A percentile compares a stretch with the other conserved stretches of the same genome.
Conservation (phyloP, 148 eudicot genomes). For the Mesembryanthemum crystallinum region DNA sequence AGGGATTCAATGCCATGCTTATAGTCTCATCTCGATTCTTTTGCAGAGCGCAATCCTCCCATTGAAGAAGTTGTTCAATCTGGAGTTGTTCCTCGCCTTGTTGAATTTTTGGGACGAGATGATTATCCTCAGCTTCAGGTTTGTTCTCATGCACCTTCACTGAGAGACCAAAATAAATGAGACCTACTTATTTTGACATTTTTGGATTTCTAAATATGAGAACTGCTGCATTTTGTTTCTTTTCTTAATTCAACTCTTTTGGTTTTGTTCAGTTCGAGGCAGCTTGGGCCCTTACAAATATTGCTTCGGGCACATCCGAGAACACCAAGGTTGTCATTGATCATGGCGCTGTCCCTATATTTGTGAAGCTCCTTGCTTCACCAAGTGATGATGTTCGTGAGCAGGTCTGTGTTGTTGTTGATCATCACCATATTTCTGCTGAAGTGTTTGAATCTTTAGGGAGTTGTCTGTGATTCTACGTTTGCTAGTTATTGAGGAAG, state of each 20-base stretch:
- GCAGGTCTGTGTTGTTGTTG: slow-evolving; percentile 44
- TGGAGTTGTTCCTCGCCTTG: slow-evolving; percentile 87
- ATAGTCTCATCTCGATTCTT: not conserved
- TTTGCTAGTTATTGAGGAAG: too few species aligned
- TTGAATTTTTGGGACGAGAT: slow-evolving; percentile 75
- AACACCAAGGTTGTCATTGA: slow-evolving; percentile 86
- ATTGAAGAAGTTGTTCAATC: slow-evolving; percentile 88
- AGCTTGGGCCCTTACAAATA: slow-evolving; percentile 94
- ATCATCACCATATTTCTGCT: not conserved
- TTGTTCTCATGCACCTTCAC: not conserved
- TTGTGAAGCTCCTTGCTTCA: slow-evolving; percentile 77
- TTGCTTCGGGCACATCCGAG: slow-evolving; percentile 91
- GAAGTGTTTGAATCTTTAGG: too few species aligned
- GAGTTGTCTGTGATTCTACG: too few species aligned
- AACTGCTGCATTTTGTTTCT: not conserved
- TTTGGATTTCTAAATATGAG: not conserved
- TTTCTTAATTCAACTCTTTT: not conserved
- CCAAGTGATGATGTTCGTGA: slow-evolving; percentile 89
- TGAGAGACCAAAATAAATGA: too few species aligned
- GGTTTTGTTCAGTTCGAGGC: slow-evolving; percentile 68
- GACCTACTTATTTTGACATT: not conserved
- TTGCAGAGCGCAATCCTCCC: slow-evolving; percentile 81
- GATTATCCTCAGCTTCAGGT: slow-evolving; percentile 88
- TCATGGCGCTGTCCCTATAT: slow-evolving; percentile 84
- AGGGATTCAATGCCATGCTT: not conserved